phyloP scores from a whole-genome alignment of 192 early-diverging fungal species.

The Backusella liffmaniae region DNA sequence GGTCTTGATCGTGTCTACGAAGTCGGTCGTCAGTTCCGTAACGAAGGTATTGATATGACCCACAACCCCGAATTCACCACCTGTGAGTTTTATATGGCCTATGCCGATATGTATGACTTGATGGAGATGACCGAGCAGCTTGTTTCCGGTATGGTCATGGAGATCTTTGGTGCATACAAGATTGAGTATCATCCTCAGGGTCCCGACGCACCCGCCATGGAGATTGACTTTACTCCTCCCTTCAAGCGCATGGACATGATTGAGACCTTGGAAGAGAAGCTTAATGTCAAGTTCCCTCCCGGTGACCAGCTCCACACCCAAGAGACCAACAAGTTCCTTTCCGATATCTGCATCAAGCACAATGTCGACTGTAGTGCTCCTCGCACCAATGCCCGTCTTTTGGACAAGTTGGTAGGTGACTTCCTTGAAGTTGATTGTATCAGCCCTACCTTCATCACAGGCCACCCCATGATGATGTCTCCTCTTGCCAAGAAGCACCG shows the following conservation, averaged over 20 bases:
- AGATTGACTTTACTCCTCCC: constrained; percentile 96
- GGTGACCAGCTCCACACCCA: constrained; percentile 77
- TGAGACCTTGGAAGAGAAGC: constrained; percentile 83
- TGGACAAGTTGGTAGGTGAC: constrained; percentile 94
- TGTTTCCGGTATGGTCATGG: constrained; percentile 91
- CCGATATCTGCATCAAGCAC: constrained; percentile 92
- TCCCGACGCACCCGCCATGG: constrained; percentile 67
- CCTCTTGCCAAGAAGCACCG: constrained; percentile 98
- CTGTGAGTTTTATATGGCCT: constrained; percentile 99
- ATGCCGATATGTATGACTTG: constrained; percentile 95
- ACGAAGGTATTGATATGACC: constrained; percentile 97
- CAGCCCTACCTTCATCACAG: constrained; percentile 92
- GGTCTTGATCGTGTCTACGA: constrained; percentile 99
- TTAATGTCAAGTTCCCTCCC: constrained; percentile 90
- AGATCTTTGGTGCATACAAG: constrained; percentile 87
- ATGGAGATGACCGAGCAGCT: constrained; percentile 92
- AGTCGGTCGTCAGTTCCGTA: constrained; percentile 99
- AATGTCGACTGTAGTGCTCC: constrained; percentile 93
- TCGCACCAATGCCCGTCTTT: constrained; percentile 86
- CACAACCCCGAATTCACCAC: constrained; percentile 99
- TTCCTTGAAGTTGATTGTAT: constrained; percentile 78
- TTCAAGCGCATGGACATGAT: constrained; percentile 97
- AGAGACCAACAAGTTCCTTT: constrained; percentile 87
- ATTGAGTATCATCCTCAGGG: constrained; percentile 95
- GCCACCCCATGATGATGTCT: constrained; percentile 99